Evolutionary conservation across 208 protist species (phyloP), one percentile per base, ranked within the genome.

Genomic region (Naegleria lovaniensis): DNA sequence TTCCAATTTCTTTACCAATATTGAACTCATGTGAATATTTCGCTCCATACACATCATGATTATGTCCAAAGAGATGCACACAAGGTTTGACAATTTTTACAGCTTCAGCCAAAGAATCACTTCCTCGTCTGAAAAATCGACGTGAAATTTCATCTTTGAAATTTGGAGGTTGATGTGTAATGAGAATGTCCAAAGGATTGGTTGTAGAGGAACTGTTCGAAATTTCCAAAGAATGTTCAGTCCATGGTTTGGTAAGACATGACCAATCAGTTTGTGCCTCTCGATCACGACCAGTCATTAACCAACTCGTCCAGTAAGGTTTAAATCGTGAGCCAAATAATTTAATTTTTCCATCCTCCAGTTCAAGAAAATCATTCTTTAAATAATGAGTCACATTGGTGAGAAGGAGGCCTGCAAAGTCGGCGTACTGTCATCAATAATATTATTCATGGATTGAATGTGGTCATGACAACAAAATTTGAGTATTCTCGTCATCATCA

Each of bases 81-180:
- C 4, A 9, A 55, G 84, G 84, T 36, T 87, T 87, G 13, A 85
- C 83, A 25, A 16, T 39, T 85, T 38, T 7, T n/a, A 85, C 36
- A n/a, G 39, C 39, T 38, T 85, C 83, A 29, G 9, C 7, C 7
- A 85, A n/a, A 0, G 33, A 48, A 25, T n/a, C 41, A 39, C 33
- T 52, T 52, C 38, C 40, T 55, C 41, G 0, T 52, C 40, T 87
- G 6, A 87, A 55, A 38, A 87, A 52, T 19, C 41, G 5, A 36
- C 7, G n/a, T 36, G 40, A 40, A 41, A 52, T 36, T 29, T 43
- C 84, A n/a, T 11, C 9, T 15, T 87, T 52, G 6, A 36, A 55
- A 87, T 52, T 1, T 36, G 40, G 40, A 38, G 84, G 84, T 87
- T 87, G 84, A 52, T 87, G 84, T 9, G 84, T 87, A 7, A 87